Conservation (phyloP, 495 filamentous ascomycete species). For the Neurospora sp. region DNA sequence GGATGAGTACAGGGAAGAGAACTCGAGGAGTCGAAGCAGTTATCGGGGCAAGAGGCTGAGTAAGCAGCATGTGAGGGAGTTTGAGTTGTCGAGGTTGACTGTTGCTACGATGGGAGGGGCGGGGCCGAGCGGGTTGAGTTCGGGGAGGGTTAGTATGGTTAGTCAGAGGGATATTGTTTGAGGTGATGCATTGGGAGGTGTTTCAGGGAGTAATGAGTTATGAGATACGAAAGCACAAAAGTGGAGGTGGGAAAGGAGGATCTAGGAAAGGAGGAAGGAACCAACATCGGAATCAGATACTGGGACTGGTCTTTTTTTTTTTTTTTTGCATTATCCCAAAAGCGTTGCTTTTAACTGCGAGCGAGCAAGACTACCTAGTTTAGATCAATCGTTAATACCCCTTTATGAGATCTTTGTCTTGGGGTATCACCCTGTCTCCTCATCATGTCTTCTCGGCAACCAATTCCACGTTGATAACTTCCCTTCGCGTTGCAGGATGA, state of each 20-base stretch:
- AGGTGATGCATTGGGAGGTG: background rate
- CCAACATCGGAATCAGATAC: background rate
- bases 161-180: background rate
- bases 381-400: no score
- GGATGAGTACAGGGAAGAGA: background rate
- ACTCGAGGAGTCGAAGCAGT: background rate
- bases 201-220: background rate
- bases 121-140: background rate
- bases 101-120: background rate
- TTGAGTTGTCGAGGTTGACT: background rate
- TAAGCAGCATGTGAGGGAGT: background rate
- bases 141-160: background rate
- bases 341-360: no score
- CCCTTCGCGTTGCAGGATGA: no score
- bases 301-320: background rate
- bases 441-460: no score
- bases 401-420: no score
- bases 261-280: background rate
- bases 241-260: background rate
- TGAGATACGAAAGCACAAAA: background rate
- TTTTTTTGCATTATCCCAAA: background rate
- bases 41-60: background rate
- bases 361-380: no score
- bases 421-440: no score
- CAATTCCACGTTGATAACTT: no score